These are phyloP conservation scores for Neonectria coccinea DNA, from an alignment of 2,329 filamentous ascomycete genomes.

Conservation along the genomic window DNA sequence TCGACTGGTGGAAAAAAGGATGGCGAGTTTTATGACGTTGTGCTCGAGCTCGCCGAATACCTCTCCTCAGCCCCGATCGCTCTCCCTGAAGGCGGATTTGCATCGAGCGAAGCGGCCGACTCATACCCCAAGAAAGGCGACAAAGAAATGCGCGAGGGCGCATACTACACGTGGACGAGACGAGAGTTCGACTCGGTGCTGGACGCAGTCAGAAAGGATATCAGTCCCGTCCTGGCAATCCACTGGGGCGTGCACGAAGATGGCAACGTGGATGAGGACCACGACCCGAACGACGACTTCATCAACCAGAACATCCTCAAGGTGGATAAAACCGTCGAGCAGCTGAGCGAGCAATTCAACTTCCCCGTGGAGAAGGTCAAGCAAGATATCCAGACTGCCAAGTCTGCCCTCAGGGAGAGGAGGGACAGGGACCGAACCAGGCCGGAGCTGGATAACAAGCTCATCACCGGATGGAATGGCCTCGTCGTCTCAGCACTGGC, in stretches of 20 bases:
- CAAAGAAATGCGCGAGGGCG: constrained; percentile 86
- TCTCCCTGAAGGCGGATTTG: constrained; percentile 78
- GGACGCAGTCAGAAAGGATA: constrained; percentile 59
- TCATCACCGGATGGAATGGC: constrained; percentile 89
- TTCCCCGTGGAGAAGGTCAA: constrained; percentile 76
- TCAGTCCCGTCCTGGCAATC: constrained; percentile 79
- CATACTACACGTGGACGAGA: constrained; percentile 93
- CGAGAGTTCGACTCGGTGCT: constrained; percentile 86
- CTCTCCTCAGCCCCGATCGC: constrained; percentile 78
- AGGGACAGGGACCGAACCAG: constrained; percentile 79
- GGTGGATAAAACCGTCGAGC: constrained; percentile 73
- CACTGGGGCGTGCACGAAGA: constrained; percentile 88
- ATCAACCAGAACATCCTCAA: constrained; percentile 92
- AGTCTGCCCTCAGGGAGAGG: constrained; percentile 75
- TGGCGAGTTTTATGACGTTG: constrained; percentile 79
- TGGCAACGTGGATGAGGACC: constrained; percentile 84
- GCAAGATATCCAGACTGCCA: constrained; percentile 74
- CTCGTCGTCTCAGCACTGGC: constrained; percentile 87
- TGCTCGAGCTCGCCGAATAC: constrained; percentile 89
- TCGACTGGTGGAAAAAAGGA: constrained; percentile 63
- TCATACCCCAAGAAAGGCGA: constrained; percentile 81
- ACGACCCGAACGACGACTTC: constrained; percentile 94
- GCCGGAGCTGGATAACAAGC: constrained; percentile 87
- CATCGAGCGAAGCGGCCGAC: constrained; percentile 91
- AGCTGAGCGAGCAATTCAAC: constrained; percentile 80